Percentiles rank a stretch among this genome's conserved stretches.
Conservation (phyloP, 192 early-diverging fungal genomes). For the Kappamyces sp. region DNA sequence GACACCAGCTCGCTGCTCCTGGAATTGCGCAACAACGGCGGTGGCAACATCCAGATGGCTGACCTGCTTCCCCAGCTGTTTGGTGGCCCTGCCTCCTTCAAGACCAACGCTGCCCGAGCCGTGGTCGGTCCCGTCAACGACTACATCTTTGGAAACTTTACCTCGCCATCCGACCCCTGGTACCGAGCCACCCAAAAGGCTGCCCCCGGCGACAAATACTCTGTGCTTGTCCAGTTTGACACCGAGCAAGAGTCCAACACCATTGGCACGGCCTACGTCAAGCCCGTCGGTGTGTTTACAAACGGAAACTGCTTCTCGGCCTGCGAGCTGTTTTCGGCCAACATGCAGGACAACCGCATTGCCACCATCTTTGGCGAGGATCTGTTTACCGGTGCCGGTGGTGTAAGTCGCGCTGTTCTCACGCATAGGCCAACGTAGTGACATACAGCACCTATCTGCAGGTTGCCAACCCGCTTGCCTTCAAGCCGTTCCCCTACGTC, state of each 20-base stretch:
- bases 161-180: neutral
- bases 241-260: slow-evolving; percentile 7
- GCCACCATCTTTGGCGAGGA: slow-evolving; percentile 26
- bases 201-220: slow-evolving; percentile 19
- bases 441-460: neutral
- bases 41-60: slow-evolving; percentile 18
- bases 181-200: neutral
- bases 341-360: slow-evolving; percentile 24
- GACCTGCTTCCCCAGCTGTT: slow-evolving; percentile 22
- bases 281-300: slow-evolving; percentile 22
- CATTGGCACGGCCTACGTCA: slow-evolving; percentile 20
- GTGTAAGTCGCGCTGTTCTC: too few species aligned
- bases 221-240: slow-evolving; percentile 1
- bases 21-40: slow-evolving; percentile 23
- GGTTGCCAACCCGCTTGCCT: neutral
- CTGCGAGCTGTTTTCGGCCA: slow-evolving; percentile 17
- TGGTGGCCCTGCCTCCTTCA: neutral
- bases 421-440: slow-evolving; percentile 23
- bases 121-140: slow-evolving; percentile 12
- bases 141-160: neutral
- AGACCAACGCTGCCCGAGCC: slow-evolving; percentile 1
- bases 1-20: slow-evolving; percentile 19
- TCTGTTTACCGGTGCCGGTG: slow-evolving; percentile 23
- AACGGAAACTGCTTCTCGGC: slow-evolving; percentile 11
- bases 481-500: slow-evolving; percentile 1